These are phyloP conservation scores for Psilocybe tampanensis DNA, from an alignment of 768 basidiomycete genomes.

Conservation along the genomic window DNA sequence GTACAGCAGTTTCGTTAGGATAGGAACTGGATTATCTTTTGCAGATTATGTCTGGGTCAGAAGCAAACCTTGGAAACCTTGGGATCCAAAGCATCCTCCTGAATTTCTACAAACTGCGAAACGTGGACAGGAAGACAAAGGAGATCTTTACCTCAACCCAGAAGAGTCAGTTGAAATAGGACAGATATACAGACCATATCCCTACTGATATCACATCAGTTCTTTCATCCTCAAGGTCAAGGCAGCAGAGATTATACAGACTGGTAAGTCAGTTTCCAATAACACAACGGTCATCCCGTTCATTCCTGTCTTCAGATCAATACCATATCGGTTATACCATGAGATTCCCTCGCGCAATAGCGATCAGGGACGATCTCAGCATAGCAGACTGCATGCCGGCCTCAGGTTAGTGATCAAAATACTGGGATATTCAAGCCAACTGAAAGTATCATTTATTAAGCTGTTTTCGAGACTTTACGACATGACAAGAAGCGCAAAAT, in stretches of 20 bases:
- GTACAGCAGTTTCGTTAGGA: constrained; percentile 85
- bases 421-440: background rate
- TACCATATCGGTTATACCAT: constrained; percentile 88
- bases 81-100: constrained; percentile 76
- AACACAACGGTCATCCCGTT: too few relatives aligned
- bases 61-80: constrained; percentile 79
- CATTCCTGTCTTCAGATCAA: constrained; percentile 51
- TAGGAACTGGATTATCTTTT: constrained; percentile 88
- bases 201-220: constrained; percentile 38
- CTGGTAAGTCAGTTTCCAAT: constrained; percentile 48
- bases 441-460: constrained; percentile 35
- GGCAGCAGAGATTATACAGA: constrained; percentile 84
- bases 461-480: constrained; percentile 59
- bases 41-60: constrained; percentile 87
- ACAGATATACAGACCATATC: background rate
- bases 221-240: constrained; percentile 95
- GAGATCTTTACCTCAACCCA: constrained; percentile 90
- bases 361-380: constrained; percentile 77
- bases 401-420: constrained; percentile 44
- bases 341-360: constrained; percentile 88
- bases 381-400: constrained; percentile 75
- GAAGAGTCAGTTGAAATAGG: constrained; percentile 77
- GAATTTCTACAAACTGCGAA: constrained; percentile 65
- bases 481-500: constrained; percentile 76
- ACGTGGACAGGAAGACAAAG: constrained; percentile 73